A percentile compares a stretch with the other conserved stretches of the same genome.
phyloP scores from a whole-genome alignment of 306 rosid species.

The Ormosia semicastrata region DNA sequence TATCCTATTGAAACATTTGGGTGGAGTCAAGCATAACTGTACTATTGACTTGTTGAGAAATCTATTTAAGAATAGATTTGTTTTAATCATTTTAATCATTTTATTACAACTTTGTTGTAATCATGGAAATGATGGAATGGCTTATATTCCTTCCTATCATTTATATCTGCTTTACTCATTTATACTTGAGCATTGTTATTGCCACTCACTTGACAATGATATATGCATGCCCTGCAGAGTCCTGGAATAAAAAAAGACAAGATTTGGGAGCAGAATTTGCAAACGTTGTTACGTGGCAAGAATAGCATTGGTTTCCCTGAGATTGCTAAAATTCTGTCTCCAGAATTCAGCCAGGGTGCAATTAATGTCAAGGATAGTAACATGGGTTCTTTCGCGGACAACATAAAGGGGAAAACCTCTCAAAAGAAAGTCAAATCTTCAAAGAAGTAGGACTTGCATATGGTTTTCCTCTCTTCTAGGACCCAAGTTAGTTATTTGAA shows the following conservation, averaged over 20 bases:
- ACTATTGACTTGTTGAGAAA: not conserved
- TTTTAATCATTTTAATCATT: not conserved
- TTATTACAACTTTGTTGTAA: not conserved
- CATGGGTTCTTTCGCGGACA: slow-evolving; percentile 29
- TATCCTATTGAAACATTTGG: not conserved
- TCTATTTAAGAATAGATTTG: not conserved
- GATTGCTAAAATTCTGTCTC: slow-evolving; percentile 54
- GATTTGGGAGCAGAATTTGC: slow-evolving; percentile 65
- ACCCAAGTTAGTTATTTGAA: slow-evolving; percentile 1
- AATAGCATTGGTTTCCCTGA: slow-evolving; percentile 49
- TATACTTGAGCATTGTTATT: not conserved
- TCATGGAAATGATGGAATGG: not conserved
- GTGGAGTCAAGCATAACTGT: not conserved
- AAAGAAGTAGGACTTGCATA: slow-evolving; percentile 38
- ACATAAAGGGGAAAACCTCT: slow-evolving; percentile 36
- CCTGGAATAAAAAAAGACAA: slow-evolving; percentile 65
- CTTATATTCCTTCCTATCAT: not conserved
- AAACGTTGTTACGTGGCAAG: slow-evolving; percentile 50
- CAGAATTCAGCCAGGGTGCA: slow-evolving; percentile 48
- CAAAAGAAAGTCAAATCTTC: slow-evolving; percentile 41
- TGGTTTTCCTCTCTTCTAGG: not conserved
- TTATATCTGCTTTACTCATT: not conserved
- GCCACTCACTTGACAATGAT: not conserved
- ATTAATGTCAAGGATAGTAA: slow-evolving; percentile 37
- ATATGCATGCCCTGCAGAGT: slow-evolving; percentile 43